These are phyloP conservation scores for Pythium aquatile DNA, from an alignment of 352 stramenopile species.

Conservation along the genomic window DNA sequence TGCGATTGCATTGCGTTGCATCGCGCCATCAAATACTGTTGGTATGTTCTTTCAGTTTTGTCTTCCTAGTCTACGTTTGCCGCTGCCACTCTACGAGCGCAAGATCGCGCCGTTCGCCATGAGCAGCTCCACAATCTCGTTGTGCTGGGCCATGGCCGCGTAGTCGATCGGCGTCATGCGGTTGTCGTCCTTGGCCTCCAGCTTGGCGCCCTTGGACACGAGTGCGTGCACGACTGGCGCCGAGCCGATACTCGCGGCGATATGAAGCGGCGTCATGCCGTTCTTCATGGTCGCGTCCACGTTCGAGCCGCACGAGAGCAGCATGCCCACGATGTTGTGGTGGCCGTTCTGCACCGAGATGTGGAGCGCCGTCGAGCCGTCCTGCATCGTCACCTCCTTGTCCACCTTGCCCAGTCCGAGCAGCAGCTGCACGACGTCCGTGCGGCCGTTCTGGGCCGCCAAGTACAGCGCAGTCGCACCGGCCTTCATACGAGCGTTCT, in stretches of 20 bases:
- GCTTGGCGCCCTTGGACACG: slow-evolving; percentile 19
- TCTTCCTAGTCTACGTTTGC: not conserved
- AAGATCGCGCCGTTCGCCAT: slow-evolving; percentile 32
- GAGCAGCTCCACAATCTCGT: slow-evolving; percentile 31
- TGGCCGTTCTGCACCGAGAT: slow-evolving; percentile 65
- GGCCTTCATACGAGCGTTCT: slow-evolving; percentile 19
- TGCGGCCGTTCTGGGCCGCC: slow-evolving; percentile 24
- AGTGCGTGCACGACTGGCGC: slow-evolving; percentile 22
- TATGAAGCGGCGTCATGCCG: slow-evolving; percentile 32
- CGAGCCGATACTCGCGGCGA: slow-evolving; percentile 24
- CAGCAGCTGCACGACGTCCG: slow-evolving; percentile 23
- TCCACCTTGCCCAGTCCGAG: slow-evolving; percentile 19
- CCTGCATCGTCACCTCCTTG: slow-evolving; percentile 21
- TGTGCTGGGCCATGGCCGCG: slow-evolving; percentile 28
- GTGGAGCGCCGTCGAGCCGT: slow-evolving; percentile 31
- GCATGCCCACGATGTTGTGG: slow-evolving; percentile 55
- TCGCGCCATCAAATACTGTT: slow-evolving; percentile 4
- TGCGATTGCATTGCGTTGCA: not conserved
- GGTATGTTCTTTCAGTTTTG: not conserved
- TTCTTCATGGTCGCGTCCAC: slow-evolving; percentile 24
- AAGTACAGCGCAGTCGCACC: slow-evolving; percentile 30
- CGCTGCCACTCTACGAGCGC: slow-evolving; percentile 14
- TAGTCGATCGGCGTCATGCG: slow-evolving; percentile 36
- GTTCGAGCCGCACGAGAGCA: slow-evolving; percentile 53
- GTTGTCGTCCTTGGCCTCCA: slow-evolving; percentile 34